phyloP scores from a whole-genome alignment of 177 flowering plant species.

The Vitis hybrid region DNA sequence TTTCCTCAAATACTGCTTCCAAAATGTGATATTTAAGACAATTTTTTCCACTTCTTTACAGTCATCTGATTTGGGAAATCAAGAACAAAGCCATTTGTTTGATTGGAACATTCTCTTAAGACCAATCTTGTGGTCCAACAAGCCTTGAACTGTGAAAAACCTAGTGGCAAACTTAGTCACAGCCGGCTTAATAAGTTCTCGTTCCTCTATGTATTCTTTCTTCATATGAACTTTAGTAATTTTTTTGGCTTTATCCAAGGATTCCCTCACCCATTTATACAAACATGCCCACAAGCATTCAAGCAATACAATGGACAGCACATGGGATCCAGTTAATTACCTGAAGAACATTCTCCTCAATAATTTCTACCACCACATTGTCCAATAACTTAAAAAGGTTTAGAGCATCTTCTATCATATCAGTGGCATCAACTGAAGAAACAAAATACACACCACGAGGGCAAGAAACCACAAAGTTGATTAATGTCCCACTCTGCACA shows the following conservation, averaged over 20 bases:
- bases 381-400: slow-evolving; percentile 69
- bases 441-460: slow-evolving; percentile 80
- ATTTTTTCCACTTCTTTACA: slow-evolving; percentile 82
- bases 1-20: slow-evolving; percentile 68
- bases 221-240: slow-evolving; percentile 85
- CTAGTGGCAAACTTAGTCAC: slow-evolving; percentile 49
- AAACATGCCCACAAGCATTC: slow-evolving; percentile 67
- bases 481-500: slow-evolving; percentile 54
- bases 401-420: slow-evolving; percentile 58
- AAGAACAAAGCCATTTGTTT: slow-evolving; percentile 68
- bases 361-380: slow-evolving; percentile 80
- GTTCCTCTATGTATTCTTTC: slow-evolving; percentile 69
- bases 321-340: slow-evolving; percentile 88
- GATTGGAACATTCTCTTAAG: slow-evolving; percentile 80
- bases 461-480: slow-evolving; percentile 78
- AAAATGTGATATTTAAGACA: slow-evolving; percentile 63
- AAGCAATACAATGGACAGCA: slow-evolving; percentile 69
- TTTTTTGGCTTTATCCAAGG: slow-evolving; percentile 69
- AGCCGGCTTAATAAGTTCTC: slow-evolving; percentile 59
- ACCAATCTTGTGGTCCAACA: slow-evolving; percentile 55
- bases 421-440: slow-evolving; percentile 77
- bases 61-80: slow-evolving; percentile 48
- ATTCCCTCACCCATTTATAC: slow-evolving; percentile 68
- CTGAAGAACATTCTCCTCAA: slow-evolving; percentile 94
- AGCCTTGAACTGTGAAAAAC: slow-evolving; percentile 33